Conservation (phyloP, 1,284 basidiomycete species). For the Sporisorium reilianum region DNA sequence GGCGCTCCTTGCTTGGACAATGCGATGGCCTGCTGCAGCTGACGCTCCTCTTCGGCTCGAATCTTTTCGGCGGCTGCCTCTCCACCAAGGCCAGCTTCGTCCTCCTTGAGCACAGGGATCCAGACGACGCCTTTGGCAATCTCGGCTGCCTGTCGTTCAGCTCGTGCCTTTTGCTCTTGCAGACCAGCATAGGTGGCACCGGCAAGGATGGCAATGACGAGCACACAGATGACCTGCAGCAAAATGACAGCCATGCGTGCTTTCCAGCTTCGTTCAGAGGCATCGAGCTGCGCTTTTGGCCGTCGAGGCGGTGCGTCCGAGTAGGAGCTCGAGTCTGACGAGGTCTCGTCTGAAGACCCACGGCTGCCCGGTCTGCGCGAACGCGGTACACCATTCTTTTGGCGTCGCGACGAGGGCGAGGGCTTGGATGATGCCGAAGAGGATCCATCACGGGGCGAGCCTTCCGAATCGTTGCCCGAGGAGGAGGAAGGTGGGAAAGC, state of each 20-base stretch:
- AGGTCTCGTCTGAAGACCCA: background rate
- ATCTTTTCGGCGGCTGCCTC: conserved; percentile 28
- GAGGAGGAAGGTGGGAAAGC: conserved; percentile 14
- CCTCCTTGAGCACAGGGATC: conserved; percentile 54
- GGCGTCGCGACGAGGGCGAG: conserved; percentile 4
- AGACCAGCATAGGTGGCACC: conserved; percentile 53
- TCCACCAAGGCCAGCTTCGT: conserved; percentile 44
- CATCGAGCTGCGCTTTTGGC: conserved; percentile 11
- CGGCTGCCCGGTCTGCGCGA: conserved; percentile 27
- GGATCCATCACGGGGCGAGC: conserved; percentile 1
- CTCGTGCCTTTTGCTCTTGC: conserved; percentile 47
- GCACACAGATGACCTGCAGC: conserved; percentile 45
- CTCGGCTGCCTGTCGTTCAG: conserved; percentile 38
- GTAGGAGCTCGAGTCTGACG: conserved; percentile 1
- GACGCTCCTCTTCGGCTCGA: conserved; percentile 32
- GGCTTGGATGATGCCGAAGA: conserved; percentile 29
- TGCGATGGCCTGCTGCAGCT: conserved; percentile 37
- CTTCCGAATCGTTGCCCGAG: conserved; percentile 14
- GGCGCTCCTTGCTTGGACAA: conserved; percentile 25
- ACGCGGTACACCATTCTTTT: conserved; percentile 11
- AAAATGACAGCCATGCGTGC: conserved; percentile 34
- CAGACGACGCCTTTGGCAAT: conserved; percentile 61
- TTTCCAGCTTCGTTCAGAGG: conserved; percentile 34
- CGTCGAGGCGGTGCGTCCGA: conserved; percentile 5
- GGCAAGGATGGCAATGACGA: conserved; percentile 48